Conservation (phyloP, 2,329 filamentous ascomycete species). For the Thermoascus crustaceus region DNA sequence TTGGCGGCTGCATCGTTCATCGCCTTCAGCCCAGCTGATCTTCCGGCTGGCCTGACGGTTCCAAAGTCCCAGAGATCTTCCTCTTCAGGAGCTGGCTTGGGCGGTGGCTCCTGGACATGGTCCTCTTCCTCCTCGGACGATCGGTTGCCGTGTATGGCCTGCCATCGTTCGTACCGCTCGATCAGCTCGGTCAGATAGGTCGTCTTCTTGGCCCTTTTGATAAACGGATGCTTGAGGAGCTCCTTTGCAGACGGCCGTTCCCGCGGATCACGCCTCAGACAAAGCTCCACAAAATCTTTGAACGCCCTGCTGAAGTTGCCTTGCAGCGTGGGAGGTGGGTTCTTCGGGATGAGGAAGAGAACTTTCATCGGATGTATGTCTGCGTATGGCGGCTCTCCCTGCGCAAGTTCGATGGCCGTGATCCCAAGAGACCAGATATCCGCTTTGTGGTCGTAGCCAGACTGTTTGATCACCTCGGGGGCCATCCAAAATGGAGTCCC, state of each 20-base stretch:
- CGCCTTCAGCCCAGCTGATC: conserved; percentile 55
- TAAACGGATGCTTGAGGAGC: conserved; percentile 79
- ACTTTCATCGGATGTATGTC: conserved; percentile 99
- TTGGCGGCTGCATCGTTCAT: conserved; percentile 80
- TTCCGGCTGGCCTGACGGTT: conserved; percentile 75
- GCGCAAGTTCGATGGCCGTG: conserved; percentile 83
- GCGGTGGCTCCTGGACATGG: conserved; percentile 25
- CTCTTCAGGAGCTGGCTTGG: conserved; percentile 44
- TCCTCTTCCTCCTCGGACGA: conserved; percentile 60
- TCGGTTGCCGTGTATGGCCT: conserved; percentile 66
- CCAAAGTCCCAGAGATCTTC: conserved; percentile 99
- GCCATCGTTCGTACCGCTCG: conserved; percentile 81
- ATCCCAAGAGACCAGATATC: conserved; percentile 97
- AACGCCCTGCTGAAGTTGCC: conserved; percentile 75
- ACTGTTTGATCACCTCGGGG: conserved; percentile 96
- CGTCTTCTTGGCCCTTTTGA: conserved; percentile 85
- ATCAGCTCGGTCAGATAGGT: conserved; percentile 96
- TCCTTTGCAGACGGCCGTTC: conserved; percentile 83
- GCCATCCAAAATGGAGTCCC: conserved; percentile 99
- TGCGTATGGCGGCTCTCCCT: conserved; percentile 87
- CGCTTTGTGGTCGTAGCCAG: conserved; percentile 93
- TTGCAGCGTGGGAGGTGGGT: conserved; percentile 71
- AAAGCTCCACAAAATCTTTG: conserved; percentile 77
- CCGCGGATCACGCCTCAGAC: conserved; percentile 78
- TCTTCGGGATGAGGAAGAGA: conserved; percentile 91